A percentile compares a stretch with the other conserved stretches of the same genome.
These are phyloP conservation scores for Claviceps paspali DNA, from an alignment of 2,329 filamentous ascomycete genomes.

Conservation along the genomic window DNA sequence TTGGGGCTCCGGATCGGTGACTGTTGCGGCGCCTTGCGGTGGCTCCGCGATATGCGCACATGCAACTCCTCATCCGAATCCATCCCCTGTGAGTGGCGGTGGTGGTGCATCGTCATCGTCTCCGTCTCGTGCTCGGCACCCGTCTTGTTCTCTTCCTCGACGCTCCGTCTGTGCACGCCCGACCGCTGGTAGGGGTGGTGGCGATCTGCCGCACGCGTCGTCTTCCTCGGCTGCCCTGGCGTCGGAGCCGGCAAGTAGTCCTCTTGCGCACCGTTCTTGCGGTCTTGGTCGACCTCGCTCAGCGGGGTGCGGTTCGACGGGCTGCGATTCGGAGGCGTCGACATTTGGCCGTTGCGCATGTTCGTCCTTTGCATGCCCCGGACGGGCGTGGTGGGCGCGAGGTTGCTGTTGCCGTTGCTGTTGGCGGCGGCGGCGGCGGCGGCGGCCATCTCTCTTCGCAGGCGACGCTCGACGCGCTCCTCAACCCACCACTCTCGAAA, in stretches of 20 bases:
- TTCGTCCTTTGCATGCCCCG: constrained; percentile 45
- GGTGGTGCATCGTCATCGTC: constrained; percentile 39
- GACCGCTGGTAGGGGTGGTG: constrained; percentile 58
- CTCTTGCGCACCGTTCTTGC: constrained; percentile 55
- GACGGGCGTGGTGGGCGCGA: constrained; percentile 42
- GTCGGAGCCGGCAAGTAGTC: constrained; percentile 91
- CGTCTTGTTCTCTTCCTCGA: constrained; percentile 37
- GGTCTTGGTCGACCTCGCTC: constrained; percentile 84
- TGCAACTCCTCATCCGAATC: constrained; percentile 77
- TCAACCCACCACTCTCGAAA: constrained; percentile 99
- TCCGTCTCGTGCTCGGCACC: constrained; percentile 44
- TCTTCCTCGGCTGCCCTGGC: constrained; percentile 88
- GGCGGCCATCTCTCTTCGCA: constrained; percentile 42
- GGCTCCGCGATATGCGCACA: constrained; percentile 51
- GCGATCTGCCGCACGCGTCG: constrained; percentile 57
- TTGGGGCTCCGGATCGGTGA: constrained; percentile 47
- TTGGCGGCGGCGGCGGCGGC: background rate
- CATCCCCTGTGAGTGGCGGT: constrained; percentile 38
- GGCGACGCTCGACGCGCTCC: constrained; percentile 60
- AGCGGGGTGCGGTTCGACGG: constrained; percentile 67
- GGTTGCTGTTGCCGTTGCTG: constrained; percentile 12
- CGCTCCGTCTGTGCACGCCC: constrained; percentile 23
- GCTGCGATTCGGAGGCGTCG: constrained; percentile 72
- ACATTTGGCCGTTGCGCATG: constrained; percentile 50
- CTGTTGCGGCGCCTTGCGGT: constrained; percentile 46